A percentile compares a stretch with the other conserved stretches of the same genome.
Evolutionary conservation across 1,284 basidiomycete species (phyloP).

Genomic region (Cryptococcus hybrid): DNA sequence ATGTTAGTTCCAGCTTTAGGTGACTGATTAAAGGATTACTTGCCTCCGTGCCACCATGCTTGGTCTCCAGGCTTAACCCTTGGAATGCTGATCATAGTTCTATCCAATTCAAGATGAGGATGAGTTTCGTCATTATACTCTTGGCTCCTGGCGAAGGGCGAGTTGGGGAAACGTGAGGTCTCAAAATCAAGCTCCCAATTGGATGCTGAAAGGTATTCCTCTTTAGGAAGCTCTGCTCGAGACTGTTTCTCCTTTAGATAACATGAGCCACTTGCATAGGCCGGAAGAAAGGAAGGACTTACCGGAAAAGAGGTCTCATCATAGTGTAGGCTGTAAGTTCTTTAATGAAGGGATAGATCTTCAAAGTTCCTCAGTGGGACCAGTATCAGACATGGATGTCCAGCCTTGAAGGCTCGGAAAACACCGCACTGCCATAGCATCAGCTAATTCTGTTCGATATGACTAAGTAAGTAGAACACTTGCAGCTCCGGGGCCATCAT

Average conservation of each 20-base stretch:
- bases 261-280: neutral
- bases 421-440: conserved; percentile 58
- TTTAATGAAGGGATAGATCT: conserved; percentile 70
- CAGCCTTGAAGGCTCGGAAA: conserved; percentile 70
- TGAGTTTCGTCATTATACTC: conserved; percentile 64
- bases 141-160: conserved; percentile 61
- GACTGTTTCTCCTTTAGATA: conserved; percentile 5
- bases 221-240: conserved; percentile 15
- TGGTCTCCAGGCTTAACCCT: conserved; percentile 72
- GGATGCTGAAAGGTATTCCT: conserved; percentile 54
- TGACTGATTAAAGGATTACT: neutral
- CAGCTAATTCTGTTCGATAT: conserved; percentile 19
- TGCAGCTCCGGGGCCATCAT: conserved; percentile 41
- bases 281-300: neutral
- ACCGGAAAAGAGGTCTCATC: conserved; percentile 70
- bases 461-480: conserved; percentile 1
- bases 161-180: conserved; percentile 62
- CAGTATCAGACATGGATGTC: conserved; percentile 62
- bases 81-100: conserved; percentile 72
- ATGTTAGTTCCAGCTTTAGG: neutral
- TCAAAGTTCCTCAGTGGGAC: conserved; percentile 69
- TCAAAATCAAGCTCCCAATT: conserved; percentile 67
- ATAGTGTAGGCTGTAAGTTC: conserved; percentile 73
- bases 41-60: conserved; percentile 75
- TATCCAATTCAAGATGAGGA: conserved; percentile 64